Evolutionary conservation across 2,329 filamentous ascomycete genomes (phyloP), one percentile per base, ranked within the genome.

Genomic region (Bipolaris sorokiniana): DNA sequence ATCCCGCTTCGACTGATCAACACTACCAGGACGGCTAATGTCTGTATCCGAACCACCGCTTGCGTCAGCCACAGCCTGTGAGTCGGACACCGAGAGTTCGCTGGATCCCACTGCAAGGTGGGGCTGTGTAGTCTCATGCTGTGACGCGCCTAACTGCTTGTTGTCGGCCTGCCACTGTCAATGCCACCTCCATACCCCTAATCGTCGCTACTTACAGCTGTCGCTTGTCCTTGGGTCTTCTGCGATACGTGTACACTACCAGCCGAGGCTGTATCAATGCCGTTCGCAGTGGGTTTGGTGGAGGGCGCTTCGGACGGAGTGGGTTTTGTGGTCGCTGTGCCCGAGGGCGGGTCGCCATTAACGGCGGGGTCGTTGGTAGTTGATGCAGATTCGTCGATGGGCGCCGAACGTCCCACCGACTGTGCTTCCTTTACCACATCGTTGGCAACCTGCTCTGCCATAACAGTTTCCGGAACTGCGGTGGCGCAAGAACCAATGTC

Each of bases 1-100:
- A 54, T 84, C 82, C 56, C 81, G 84, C 72, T 84, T 83, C 59
- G 76, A 76, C 72, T 84, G 81, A 74, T 76, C 80, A 64, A 76
- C 69, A 42, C 71, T 76, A 56, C 86, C 85, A 48, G 80, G 79
- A 68, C 85, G 86, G 59, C 87, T 88, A 65, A 86, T 85, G 73
- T 93, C 90, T 38, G 86, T 91, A 77, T 93, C 90, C 54, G 90
- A 93, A 67, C 87, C 88, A 65, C 88, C 89, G 74, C 87, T 91
- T 62, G 86, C 81, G 73, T 89, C 91, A 61, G 86, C 86, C 68
- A 89, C 86, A 36, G 70, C 66, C n/a, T 67, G 65, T 34, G 68
- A 71, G 50, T 76, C 74, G 6, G 68, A 52, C n/a, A 68, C 65
- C 22, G 68, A 71, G n/a, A 67, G 66, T 26, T 76, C 72, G 47